Conservation (phyloP, 257 asterid genomes). For the Penstemon barbatus region DNA sequence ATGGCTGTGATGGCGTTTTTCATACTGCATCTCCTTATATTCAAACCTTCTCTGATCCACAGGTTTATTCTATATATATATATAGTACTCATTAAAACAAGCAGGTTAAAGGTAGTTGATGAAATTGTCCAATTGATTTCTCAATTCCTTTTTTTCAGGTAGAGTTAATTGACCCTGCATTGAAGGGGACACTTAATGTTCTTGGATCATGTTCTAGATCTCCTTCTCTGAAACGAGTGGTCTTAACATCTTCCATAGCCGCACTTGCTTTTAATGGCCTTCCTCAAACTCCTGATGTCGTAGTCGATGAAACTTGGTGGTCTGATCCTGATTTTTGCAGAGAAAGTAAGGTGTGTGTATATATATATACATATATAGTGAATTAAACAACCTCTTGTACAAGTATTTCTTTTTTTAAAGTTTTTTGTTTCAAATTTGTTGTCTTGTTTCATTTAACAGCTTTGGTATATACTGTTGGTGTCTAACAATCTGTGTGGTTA, state of each 20-base stretch:
- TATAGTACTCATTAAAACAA: background rate
- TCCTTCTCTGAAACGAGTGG: slow-evolving; percentile 42
- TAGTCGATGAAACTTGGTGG: slow-evolving; percentile 54
- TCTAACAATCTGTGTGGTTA: too few relatives aligned
- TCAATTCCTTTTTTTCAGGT: slow-evolving; percentile 20
- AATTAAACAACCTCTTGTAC: too few relatives aligned
- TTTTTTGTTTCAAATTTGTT: too few relatives aligned
- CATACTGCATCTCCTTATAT: slow-evolving; percentile 57
- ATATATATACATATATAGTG: too few relatives aligned
- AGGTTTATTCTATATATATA: slow-evolving; percentile 30
- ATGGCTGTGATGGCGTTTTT: slow-evolving; percentile 56
- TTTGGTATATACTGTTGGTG: too few relatives aligned
- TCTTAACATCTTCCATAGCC: slow-evolving; percentile 52
- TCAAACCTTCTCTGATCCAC: slow-evolving; percentile 27
- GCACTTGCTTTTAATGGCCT: slow-evolving; percentile 32
- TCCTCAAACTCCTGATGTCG: slow-evolving; percentile 24
- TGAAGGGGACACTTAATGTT: slow-evolving; percentile 56
- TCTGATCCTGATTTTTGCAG: slow-evolving; percentile 43
- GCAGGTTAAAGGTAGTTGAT: background rate
- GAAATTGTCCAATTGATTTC: background rate
- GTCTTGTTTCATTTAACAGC: too few relatives aligned
- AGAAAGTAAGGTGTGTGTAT: slow-evolving; percentile 36
- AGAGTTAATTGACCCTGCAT: slow-evolving; percentile 55
- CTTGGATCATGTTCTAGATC: slow-evolving; percentile 42
- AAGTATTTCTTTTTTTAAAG: too few relatives aligned